Evolutionary conservation across 306 rosid species (phyloP).

Genomic region (Trichosanthes cucumerina): DNA sequence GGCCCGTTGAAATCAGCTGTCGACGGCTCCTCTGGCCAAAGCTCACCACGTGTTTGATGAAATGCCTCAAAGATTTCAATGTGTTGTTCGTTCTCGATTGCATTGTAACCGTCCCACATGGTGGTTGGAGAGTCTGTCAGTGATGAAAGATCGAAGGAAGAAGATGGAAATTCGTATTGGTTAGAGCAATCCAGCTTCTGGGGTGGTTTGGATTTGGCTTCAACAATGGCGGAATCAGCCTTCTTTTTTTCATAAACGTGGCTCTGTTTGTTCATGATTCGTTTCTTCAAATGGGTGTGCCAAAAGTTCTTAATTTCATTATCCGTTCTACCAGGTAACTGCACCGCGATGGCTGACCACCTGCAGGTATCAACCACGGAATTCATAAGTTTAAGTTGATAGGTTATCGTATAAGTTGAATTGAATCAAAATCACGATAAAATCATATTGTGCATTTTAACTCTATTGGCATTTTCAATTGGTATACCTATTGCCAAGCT

Average conservation of each 20-base stretch:
- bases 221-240: conserved; percentile 25
- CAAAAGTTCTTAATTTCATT: conserved; percentile 92
- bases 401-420: background rate
- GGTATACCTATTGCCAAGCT: conserved; percentile 70
- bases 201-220: conserved; percentile 30
- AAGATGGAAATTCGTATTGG: conserved; percentile 23
- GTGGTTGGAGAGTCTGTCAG: conserved; percentile 15
- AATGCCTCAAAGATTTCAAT: conserved; percentile 25
- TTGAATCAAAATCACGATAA: background rate
- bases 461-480: background rate
- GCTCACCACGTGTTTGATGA: conserved; percentile 44
- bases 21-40: conserved; percentile 57
- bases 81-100: conserved; percentile 29
- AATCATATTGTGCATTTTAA: background rate
- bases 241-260: conserved; percentile 8
- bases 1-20: conserved; percentile 13
- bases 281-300: conserved; percentile 96
- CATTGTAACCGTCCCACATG: conserved; percentile 2
- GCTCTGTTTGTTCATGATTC: conserved; percentile 15
- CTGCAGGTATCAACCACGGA: conserved; percentile 25
- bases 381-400: background rate
- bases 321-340: conserved; percentile 83
- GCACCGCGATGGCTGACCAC: conserved; percentile 95
- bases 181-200: conserved; percentile 15
- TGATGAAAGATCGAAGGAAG: conserved; percentile 27